phyloP scores from a whole-genome alignment of 805 yeast genomes.

The Priceomyces melissophilus region DNA sequence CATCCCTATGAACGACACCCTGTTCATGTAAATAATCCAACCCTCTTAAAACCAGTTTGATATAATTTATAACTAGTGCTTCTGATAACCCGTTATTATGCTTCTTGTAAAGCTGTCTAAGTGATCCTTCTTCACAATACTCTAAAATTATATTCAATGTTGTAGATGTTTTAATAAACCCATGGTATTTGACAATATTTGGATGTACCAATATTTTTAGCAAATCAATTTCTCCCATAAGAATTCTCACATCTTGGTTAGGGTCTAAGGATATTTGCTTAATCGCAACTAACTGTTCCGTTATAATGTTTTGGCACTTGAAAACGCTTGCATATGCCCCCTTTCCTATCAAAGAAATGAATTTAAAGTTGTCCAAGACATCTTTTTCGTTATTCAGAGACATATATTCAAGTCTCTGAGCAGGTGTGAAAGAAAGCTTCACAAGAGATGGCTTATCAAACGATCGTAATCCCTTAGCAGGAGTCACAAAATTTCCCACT shows the following conservation, averaged over 20 bases:
- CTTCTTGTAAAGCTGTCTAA: conserved; percentile 49
- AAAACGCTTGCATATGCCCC: conserved; percentile 93
- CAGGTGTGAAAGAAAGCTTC: conserved; percentile 47
- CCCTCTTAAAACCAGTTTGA: conserved; percentile 55
- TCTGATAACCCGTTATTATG: conserved; percentile 56
- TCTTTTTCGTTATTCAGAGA: conserved; percentile 35
- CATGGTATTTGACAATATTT: conserved; percentile 66
- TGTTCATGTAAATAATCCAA: conserved; percentile 64
- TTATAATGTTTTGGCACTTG: conserved; percentile 62
- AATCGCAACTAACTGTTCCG: conserved; percentile 71
- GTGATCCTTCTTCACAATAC: conserved; percentile 60
- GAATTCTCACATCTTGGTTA: conserved; percentile 39
- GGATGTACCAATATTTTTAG: conserved; percentile 62
- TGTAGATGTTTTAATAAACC: conserved; percentile 54
- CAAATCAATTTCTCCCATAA: conserved; percentile 67
- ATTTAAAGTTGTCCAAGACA: conserved; percentile 47
- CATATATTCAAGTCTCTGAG: conserved; percentile 46
- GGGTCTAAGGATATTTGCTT: conserved; percentile 67
- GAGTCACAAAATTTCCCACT: conserved; percentile 3
- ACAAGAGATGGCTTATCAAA: conserved; percentile 26
- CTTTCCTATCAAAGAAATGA: conserved; percentile 68
- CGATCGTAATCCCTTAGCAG: conserved; percentile 8
- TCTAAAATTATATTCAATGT: conserved; percentile 62
- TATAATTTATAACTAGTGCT: conserved; percentile 45
- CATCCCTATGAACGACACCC: conserved; percentile 81